These are phyloP conservation scores for Dianthus caryophyllus DNA, from an alignment of 148 eudicot genomes.

Conservation along the genomic window DNA sequence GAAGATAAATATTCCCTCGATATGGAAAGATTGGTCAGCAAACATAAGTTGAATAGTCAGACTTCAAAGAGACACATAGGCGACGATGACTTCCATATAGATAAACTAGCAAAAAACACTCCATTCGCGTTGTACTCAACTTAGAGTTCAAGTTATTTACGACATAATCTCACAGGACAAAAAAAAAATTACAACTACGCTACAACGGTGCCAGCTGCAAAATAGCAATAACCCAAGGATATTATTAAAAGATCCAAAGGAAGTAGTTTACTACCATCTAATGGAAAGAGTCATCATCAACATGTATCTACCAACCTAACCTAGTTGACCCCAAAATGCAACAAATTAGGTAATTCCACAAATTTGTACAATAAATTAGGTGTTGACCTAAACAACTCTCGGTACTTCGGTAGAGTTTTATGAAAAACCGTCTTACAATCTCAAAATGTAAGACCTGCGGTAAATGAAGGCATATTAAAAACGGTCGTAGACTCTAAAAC, in stretches of 20 bases:
- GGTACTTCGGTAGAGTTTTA: too few relatives aligned
- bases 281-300: constrained; percentile 21
- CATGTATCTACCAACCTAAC: constrained; percentile 22
- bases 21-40: constrained; percentile 11
- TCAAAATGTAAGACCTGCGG: too few relatives aligned
- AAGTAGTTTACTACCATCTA: constrained; percentile 25
- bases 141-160: not conserved
- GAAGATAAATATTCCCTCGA: constrained; percentile 6
- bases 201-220: constrained; percentile 14
- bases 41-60: constrained; percentile 14
- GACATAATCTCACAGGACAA: not conserved
- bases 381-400: too few relatives aligned
- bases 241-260: constrained; percentile 8
- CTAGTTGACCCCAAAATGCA: constrained; percentile 29
- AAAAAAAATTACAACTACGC: too few relatives aligned
- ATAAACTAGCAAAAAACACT: constrained; percentile 12
- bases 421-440: too few relatives aligned
- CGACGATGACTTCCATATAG: constrained; percentile 12
- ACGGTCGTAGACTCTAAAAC: too few relatives aligned
- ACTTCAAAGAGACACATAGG: not conserved
- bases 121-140: constrained; percentile 7
- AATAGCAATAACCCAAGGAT: constrained; percentile 6
- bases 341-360: constrained; percentile 18
- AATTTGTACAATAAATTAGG: constrained; percentile 9
- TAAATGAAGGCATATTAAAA: too few relatives aligned